phyloP scores from a whole-genome alignment of 176 grass and related monocot species.

The Carex parvula region DNA sequence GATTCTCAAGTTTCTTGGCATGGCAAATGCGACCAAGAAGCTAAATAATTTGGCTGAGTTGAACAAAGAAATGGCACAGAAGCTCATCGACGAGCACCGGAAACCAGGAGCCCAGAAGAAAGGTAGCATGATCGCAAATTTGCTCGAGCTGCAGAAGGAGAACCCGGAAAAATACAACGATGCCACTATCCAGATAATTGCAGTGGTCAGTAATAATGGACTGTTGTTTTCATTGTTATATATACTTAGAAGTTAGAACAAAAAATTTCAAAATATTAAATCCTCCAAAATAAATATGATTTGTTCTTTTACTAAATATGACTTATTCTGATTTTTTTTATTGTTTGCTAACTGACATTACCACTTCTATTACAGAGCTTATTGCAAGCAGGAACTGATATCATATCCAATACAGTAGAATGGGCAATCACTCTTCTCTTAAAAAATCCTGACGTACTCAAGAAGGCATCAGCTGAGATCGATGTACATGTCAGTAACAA shows the following conservation, averaged over 20 bases:
- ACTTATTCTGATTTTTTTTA: no score
- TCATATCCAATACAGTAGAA: conserved; percentile 15
- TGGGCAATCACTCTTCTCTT: conserved; percentile 5
- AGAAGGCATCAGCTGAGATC: no score
- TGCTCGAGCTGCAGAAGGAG: conserved; percentile 12
- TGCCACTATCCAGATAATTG: background rate
- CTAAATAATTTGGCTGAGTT: background rate
- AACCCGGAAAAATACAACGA: conserved; percentile 13
- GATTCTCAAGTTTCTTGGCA: background rate
- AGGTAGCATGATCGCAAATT: background rate
- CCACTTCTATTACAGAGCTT: background rate
- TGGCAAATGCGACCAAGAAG: background rate
- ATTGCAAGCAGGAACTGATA: conserved; percentile 25
- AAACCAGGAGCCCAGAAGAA: background rate
- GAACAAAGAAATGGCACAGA: background rate
- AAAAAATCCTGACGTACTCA: background rate
- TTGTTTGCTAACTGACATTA: no score
- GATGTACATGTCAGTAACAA: no score
- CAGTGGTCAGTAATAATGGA: no score
- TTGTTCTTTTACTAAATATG: no score
- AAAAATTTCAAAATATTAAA: no score
- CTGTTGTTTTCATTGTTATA: no score
- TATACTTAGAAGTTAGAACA: no score
- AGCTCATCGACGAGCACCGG: conserved; percentile 20
- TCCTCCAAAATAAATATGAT: no score